Evolutionary conservation across 768 basidiomycete genomes (phyloP), one percentile per base, ranked within the genome.

Genomic region (Boletus vermiculosoides): DNA sequence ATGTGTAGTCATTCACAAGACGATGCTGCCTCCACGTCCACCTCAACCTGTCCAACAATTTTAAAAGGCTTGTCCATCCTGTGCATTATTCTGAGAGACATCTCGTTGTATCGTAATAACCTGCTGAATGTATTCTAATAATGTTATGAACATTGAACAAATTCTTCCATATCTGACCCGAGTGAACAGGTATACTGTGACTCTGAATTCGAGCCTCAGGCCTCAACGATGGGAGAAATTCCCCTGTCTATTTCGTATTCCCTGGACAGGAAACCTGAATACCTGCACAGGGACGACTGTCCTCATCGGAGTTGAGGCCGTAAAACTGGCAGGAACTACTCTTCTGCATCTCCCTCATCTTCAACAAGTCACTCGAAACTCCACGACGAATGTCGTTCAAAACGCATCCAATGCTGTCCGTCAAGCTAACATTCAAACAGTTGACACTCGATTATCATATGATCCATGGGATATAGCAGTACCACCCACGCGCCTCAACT

Each of bases 1-100:
- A n/a, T 10, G 2, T 39, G 7, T 39, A 64, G 63, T 62, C 37
- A 42, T 64, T 44, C 55, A 65, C 40, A 58, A 52, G 23, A 39
- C 16, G 48, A 4, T 8, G 25, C 4, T 16, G 31, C 54, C 54
- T 7, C 25, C 37, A n/a, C 48, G 22, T 34, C n/a, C 12, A 8
- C 23, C 60, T 25, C 22, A 7, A 22, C 50, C 16, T 5, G 33
- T 39, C 20, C 7, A 5, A 4, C 23, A 11, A 6, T 3, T 37
- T 28, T 46, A 56, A n/a, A n/a, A n/a, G 34, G 18, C 25, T 23
- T 30, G 8, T 4, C 11, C 6, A n/a, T 34, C 25, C 12, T 25
- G n/a, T 23, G 33, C 6, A 13, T 15, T 0, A 7, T 28, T 28
- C 20, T 55, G 23, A 13, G 22, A 12, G 25, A 23, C 5, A 28